Evolutionary conservation across 257 asterid species (phyloP).

Genomic region (Scutellaria minor): DNA sequence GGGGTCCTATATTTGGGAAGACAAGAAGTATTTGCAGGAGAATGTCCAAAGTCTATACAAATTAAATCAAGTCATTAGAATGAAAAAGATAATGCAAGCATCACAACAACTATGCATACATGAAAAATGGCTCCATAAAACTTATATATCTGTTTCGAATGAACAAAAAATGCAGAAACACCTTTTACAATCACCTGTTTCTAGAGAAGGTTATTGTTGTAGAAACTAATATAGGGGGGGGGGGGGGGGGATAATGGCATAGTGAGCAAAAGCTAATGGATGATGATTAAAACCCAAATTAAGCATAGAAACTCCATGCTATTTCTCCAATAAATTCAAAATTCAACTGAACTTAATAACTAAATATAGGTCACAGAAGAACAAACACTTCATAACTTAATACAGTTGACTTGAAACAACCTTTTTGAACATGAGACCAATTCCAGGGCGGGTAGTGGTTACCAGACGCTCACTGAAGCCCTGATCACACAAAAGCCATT

Average conservation of each 20-base stretch:
- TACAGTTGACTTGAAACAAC: constrained; percentile 44
- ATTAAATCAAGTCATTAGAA: constrained; percentile 31
- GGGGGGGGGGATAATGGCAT: not conserved
- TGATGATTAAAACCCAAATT: constrained; percentile 2
- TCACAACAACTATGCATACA: not conserved
- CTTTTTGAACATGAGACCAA: constrained; percentile 95
- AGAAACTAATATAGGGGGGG: not conserved
- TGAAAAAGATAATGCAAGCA: not conserved
- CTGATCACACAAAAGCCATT: constrained; percentile 51
- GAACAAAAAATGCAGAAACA: constrained; percentile 14
- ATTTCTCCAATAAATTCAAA: constrained; percentile 23
- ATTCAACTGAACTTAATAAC: not conserved
- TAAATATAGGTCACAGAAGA: not conserved
- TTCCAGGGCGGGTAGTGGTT: constrained; percentile 86
- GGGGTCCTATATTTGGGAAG: constrained; percentile 75
- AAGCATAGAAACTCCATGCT: not conserved
- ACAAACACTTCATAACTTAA: constrained; percentile 13
- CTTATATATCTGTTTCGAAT: not conserved
- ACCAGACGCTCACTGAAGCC: constrained; percentile 96
- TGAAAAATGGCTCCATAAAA: constrained; percentile 19
- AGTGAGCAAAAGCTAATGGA: not conserved
- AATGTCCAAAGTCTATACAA: constrained; percentile 54
- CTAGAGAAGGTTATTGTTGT: not conserved
- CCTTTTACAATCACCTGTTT: not conserved
- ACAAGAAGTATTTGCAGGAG: constrained; percentile 84